Conservation (phyloP, 768 basidiomycete species). For the Auriculariales sp. region DNA sequence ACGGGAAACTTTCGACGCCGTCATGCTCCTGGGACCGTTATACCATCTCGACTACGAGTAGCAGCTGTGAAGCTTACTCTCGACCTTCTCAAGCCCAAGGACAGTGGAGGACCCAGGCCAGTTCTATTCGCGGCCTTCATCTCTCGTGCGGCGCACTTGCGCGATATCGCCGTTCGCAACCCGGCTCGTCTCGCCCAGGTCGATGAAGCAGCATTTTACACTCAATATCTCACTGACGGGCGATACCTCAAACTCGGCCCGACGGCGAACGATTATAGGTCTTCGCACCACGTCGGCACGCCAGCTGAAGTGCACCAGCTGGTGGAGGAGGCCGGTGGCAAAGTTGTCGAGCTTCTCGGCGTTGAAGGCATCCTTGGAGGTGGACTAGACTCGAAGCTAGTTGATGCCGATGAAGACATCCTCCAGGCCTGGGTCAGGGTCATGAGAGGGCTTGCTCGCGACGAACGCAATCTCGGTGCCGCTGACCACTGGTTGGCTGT, state of each 20-base stretch:
- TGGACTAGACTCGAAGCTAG: constrained; percentile 4
- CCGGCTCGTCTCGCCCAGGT: constrained; percentile 4
- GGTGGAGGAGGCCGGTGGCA: constrained; percentile 1
- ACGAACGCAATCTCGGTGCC: constrained; percentile 10
- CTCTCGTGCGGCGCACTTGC: constrained; percentile 10
- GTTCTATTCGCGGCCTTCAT: constrained; percentile 10
- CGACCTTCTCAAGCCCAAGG: constrained; percentile 7
- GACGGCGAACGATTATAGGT: not conserved
- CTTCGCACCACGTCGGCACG: not conserved
- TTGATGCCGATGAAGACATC: constrained; percentile 2
- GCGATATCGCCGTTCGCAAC: constrained; percentile 8
- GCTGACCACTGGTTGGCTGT: not conserved
- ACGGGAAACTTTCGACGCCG: constrained; percentile 9
- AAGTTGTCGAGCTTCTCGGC: constrained; percentile 8
- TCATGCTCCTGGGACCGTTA: constrained; percentile 11
- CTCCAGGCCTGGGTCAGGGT: not conserved
- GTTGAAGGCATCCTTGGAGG: constrained; percentile 9
- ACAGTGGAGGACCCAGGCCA: not conserved
- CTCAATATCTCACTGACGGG: constrained; percentile 7
- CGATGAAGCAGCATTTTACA: constrained; percentile 7
- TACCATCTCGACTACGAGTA: constrained; percentile 9
- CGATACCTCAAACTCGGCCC: not conserved
- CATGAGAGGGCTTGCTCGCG: constrained; percentile 9
- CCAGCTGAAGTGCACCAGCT: not conserved
- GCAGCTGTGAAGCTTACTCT: constrained; percentile 7